Conservation (phyloP, 2,329 filamentous ascomycete species). For the Fusarium secorum region DNA sequence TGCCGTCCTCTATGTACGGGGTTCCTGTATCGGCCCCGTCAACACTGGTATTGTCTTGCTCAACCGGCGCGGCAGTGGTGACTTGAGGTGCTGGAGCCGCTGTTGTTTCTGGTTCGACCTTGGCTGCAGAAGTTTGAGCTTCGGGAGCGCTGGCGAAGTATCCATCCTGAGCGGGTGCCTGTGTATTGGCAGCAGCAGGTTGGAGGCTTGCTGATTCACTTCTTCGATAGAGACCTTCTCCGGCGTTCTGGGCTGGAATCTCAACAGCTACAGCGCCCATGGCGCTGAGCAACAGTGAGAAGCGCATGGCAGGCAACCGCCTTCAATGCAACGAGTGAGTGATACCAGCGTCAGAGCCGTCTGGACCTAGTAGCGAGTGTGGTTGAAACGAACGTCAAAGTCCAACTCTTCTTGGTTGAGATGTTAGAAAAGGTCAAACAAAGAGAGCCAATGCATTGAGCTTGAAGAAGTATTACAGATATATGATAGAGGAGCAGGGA, state of each 20-base stretch:
- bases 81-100: slow-evolving; percentile 1
- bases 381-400: slow-evolving; percentile 22
- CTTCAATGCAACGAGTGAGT: slow-evolving; percentile 12
- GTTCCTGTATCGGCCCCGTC: background rate
- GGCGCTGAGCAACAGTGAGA: slow-evolving; percentile 29
- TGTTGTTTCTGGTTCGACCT: background rate
- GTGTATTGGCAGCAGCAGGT: background rate
- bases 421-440: slow-evolving; percentile 11
- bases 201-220: slow-evolving; percentile 9
- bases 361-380: slow-evolving; percentile 26
- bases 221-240: slow-evolving; percentile 9
- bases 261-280: slow-evolving; percentile 31
- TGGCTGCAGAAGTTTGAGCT: background rate
- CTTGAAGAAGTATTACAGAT: slow-evolving; percentile 20
- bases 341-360: slow-evolving; percentile 12
- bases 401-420: slow-evolving; percentile 3
- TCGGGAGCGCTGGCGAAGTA: slow-evolving; percentile 4
- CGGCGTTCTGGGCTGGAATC: slow-evolving; percentile 17
- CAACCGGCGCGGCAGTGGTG: background rate
- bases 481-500: slow-evolving; percentile 30
- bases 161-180: background rate
- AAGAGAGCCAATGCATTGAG: slow-evolving; percentile 1
- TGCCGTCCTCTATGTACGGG: background rate
- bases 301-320: slow-evolving; percentile 33
- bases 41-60: background rate